Percentiles rank a stretch among this genome's conserved stretches.
Conservation (phyloP, 495 filamentous ascomycete genomes). For the Talaromyces proteolyticus region DNA sequence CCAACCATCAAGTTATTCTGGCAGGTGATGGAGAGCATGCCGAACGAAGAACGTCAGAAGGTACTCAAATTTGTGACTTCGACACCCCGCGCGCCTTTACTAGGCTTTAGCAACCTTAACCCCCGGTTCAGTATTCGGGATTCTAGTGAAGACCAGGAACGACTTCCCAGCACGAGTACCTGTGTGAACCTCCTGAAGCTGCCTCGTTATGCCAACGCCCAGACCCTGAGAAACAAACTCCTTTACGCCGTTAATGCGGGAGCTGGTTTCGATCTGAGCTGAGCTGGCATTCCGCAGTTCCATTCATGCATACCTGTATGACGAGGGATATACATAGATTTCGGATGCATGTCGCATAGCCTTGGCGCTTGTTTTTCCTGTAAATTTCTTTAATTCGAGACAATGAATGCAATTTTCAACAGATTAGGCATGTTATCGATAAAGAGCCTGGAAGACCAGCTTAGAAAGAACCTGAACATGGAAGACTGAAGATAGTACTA, state of each 20-base stretch:
- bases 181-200: slow-evolving; percentile 96
- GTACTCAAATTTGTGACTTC: slow-evolving; percentile 96
- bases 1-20: slow-evolving; percentile 83
- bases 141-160: slow-evolving; percentile 67
- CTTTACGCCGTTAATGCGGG: slow-evolving; percentile 88
- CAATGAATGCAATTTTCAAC: too few species aligned
- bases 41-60: slow-evolving; percentile 68
- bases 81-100: slow-evolving; percentile 82
- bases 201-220: slow-evolving; percentile 66
- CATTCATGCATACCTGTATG: neutral
- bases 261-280: slow-evolving; percentile 93
- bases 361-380: neutral
- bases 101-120: slow-evolving; percentile 83
- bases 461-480: too few species aligned
- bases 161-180: slow-evolving; percentile 91
- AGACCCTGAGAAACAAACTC: slow-evolving; percentile 66
- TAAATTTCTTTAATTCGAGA: too few species aligned
- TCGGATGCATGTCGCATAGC: slow-evolving; percentile 5
- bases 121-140: slow-evolving; percentile 89
- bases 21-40: slow-evolving; percentile 74
- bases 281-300: slow-evolving; percentile 5
- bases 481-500: too few species aligned
- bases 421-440: too few species aligned
- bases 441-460: too few species aligned
- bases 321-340: neutral